These are phyloP conservation scores for Phytophthora tubulina DNA, from an alignment of 352 stramenopile species.

Conservation along the genomic window DNA sequence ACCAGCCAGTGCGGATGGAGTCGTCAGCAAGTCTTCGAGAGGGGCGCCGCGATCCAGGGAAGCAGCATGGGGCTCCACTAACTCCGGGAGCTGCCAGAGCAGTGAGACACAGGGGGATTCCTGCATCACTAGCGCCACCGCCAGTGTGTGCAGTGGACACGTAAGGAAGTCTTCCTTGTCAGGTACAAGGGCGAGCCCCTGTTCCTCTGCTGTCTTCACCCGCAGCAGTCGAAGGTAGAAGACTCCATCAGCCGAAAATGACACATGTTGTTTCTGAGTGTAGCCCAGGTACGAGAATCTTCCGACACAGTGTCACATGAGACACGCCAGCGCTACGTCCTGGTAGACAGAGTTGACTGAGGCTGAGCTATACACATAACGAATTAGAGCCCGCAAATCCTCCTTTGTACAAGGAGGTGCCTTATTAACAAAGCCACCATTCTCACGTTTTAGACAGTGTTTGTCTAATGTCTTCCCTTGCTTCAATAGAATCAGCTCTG, in stretches of 20 bases:
- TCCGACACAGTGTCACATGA: conserved; percentile 28
- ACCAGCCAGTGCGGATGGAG: too few relatives aligned
- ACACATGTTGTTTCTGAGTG: conserved; percentile 38
- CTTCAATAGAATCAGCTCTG: conserved; percentile 6
- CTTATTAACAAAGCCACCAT: conserved; percentile 22
- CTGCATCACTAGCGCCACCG: conserved; percentile 30
- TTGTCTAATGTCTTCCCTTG: conserved; percentile 24
- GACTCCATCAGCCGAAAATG: conserved; percentile 17
- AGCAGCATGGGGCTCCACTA: background rate
- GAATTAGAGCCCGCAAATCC: too few relatives aligned
- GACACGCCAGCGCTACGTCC: too few relatives aligned
- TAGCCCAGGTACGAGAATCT: conserved; percentile 36
- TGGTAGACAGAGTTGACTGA: too few relatives aligned
- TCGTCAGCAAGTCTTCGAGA: too few relatives aligned
- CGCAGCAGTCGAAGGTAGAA: conserved; percentile 43
- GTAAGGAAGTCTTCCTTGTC: conserved; percentile 15
- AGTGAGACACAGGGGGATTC: conserved; percentile 13
- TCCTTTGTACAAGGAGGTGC: conserved; percentile 32
- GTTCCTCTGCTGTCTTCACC: conserved; percentile 41
- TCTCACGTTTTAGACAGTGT: conserved; percentile 32
- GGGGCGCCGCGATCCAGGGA: too few relatives aligned
- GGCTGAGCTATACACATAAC: too few relatives aligned
- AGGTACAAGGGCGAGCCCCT: conserved; percentile 43
- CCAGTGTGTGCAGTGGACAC: conserved; percentile 14
- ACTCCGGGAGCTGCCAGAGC: conserved; percentile 19